Conservation (phyloP, 176 grass and related monocot species). For the Eragrostis curvula region DNA sequence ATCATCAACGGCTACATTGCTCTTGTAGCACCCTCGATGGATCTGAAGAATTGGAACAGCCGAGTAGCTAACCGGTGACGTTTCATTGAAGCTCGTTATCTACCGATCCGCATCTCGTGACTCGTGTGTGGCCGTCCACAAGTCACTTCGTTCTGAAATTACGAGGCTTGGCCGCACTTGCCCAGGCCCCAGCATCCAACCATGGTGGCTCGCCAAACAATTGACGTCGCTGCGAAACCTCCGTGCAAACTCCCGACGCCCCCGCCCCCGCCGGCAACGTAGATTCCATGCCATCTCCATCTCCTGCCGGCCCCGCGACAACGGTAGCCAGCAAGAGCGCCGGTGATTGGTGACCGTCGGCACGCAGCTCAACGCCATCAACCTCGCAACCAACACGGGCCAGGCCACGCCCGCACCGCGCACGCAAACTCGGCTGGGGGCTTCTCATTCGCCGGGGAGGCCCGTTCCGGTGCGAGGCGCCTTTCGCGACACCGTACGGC, state of each 20-base stretch:
- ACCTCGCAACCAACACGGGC: constrained; percentile 15
- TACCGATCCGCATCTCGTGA: neutral
- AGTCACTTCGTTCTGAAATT: neutral
- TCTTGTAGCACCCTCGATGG: no score
- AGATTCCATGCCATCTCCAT: neutral
- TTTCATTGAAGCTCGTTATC: neutral
- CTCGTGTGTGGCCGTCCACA: neutral
- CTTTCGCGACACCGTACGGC: constrained; percentile 11
- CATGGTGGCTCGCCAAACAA: neutral
- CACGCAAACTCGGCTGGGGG: neutral
- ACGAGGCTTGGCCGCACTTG: neutral
- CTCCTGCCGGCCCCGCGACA: constrained; percentile 4
- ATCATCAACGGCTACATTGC: no score
- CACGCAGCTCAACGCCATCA: neutral
- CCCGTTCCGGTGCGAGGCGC: constrained; percentile 30
- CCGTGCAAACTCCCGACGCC: neutral
- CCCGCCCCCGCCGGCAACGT: neutral
- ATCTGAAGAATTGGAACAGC: no score
- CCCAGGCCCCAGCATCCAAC: neutral
- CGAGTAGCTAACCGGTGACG: neutral
- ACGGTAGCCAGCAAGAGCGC: neutral
- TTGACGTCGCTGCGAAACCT: neutral
- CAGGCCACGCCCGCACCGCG: neutral
- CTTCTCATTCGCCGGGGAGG: neutral
- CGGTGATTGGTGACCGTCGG: neutral